Percentiles rank a stretch among this genome's conserved stretches.
Evolutionary conservation across 140 eudicot genomes (phyloP).

Genomic region (Bidens hawaiensis): DNA sequence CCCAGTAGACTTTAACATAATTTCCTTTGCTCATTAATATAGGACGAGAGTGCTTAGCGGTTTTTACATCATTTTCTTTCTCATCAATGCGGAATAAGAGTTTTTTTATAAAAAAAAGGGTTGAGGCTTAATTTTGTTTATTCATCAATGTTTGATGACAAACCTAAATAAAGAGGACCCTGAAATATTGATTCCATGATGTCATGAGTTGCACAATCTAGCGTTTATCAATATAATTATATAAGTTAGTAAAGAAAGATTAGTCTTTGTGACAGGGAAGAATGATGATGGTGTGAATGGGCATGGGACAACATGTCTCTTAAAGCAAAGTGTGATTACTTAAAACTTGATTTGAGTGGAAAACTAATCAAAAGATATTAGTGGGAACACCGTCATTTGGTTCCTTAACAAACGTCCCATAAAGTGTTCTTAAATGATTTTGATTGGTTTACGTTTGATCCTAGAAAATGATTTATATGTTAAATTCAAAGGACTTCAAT

Average conservation of each 20-base stretch:
- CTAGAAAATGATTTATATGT: not conserved
- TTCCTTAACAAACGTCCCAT: no score
- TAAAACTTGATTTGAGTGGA: conserved; percentile 19
- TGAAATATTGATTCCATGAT: no score
- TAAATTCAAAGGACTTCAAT: not conserved
- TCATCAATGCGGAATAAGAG: no score
- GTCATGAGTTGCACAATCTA: not conserved
- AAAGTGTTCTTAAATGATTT: conserved; percentile 5
- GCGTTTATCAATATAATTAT: not conserved
- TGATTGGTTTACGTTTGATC: not conserved
- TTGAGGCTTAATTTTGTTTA: no score
- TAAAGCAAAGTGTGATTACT: conserved; percentile 29
- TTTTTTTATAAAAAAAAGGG: no score
- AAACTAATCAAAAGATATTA: conserved; percentile 13
- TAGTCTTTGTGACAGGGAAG: conserved; percentile 10
- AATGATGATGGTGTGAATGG: conserved; percentile 32
- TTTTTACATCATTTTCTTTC: no score
- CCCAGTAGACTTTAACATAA: no score
- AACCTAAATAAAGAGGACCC: no score
- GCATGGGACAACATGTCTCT: conserved; percentile 34
- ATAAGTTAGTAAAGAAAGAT: not conserved
- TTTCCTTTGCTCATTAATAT: no score
- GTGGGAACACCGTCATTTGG: conserved; percentile 30
- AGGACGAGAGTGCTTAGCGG: no score
- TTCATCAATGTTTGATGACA: no score